phyloP scores from a whole-genome alignment of 768 basidiomycete species.

The Erythrobasidium yunnanense region DNA sequence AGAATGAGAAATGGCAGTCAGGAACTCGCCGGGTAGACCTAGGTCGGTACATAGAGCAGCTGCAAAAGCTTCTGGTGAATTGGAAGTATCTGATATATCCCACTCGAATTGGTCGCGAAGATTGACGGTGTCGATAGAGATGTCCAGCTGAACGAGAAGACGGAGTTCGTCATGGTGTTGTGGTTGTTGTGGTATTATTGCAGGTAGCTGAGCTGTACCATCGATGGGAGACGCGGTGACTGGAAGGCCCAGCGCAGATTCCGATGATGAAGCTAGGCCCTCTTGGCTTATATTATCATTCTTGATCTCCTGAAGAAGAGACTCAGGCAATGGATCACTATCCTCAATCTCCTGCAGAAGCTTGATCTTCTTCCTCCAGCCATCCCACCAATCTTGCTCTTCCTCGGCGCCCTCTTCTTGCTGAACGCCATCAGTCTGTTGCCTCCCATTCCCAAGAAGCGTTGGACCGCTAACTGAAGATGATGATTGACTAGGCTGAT shows the following conservation, averaged over 20 bases:
- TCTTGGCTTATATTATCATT: no score
- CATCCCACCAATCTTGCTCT: conserved; percentile 42
- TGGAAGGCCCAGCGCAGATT: no score
- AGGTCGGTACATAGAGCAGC: conserved; percentile 74
- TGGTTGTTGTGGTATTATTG: no score
- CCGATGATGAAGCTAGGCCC: no score
- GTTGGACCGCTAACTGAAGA: conserved; percentile 44
- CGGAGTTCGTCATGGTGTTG: conserved; percentile 88
- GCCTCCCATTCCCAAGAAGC: conserved; percentile 39
- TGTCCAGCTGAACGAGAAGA: conserved; percentile 89
- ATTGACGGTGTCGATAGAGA: conserved; percentile 83
- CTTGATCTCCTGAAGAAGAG: no score
- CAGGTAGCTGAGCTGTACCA: no score
- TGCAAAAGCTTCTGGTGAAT: conserved; percentile 86
- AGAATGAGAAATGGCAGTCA: conserved; percentile 87
- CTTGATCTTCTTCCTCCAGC: conserved; percentile 51
- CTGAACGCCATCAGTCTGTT: not conserved
- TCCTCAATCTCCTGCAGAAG: conserved; percentile 39
- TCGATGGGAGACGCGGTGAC: no score
- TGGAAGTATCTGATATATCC: conserved; percentile 71
- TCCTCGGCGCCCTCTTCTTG: not conserved
- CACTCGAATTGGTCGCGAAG: conserved; percentile 96
- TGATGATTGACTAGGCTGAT: no score
- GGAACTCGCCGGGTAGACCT: conserved; percentile 84
- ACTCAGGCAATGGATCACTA: not conserved